These are phyloP conservation scores for Tremella mesenterica DNA, from an alignment of 768 basidiomycete genomes.

Conservation along the genomic window DNA sequence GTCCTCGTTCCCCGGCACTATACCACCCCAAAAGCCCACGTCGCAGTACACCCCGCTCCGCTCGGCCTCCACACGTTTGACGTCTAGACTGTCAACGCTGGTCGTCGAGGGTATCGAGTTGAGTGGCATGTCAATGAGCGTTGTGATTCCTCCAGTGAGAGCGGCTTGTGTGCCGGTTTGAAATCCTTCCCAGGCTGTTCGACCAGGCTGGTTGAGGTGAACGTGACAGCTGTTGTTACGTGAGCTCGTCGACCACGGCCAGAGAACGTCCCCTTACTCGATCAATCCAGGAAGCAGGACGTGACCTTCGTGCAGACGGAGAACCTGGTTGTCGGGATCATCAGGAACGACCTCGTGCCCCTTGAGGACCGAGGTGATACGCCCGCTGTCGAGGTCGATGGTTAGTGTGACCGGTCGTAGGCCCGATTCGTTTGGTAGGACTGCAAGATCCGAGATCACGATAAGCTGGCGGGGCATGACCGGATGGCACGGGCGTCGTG, in stretches of 20 bases:
- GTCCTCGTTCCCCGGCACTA: slow-evolving; percentile 77
- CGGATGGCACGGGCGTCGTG: no score
- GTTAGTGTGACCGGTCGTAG: no score
- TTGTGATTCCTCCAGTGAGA: slow-evolving; percentile 86
- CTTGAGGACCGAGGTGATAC: background rate
- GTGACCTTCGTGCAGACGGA: slow-evolving; percentile 54
- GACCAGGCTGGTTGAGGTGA: slow-evolving; percentile 86
- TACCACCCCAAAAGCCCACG: slow-evolving; percentile 90
- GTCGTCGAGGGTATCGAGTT: slow-evolving; percentile 96
- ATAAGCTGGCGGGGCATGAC: no score
- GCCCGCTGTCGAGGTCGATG: no score
- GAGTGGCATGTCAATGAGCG: slow-evolving; percentile 93
- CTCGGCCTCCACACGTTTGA: slow-evolving; percentile 62
- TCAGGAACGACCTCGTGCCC: background rate
- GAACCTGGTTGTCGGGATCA: no score
- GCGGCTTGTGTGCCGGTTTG: slow-evolving; percentile 85
- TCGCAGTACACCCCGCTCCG: slow-evolving; percentile 53
- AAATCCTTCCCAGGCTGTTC: slow-evolving; percentile 92
- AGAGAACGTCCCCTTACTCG: slow-evolving; percentile 52
- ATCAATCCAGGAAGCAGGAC: slow-evolving; percentile 69
- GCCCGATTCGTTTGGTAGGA: no score
- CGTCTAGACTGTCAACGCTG: slow-evolving; percentile 62
- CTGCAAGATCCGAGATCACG: no score
- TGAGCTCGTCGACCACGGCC: background rate
- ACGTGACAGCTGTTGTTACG: slow-evolving; percentile 51